Base-by-base conservation (phyloP, 768 basidiomycete species). In the Macrolepiota albuminosa region DNA sequence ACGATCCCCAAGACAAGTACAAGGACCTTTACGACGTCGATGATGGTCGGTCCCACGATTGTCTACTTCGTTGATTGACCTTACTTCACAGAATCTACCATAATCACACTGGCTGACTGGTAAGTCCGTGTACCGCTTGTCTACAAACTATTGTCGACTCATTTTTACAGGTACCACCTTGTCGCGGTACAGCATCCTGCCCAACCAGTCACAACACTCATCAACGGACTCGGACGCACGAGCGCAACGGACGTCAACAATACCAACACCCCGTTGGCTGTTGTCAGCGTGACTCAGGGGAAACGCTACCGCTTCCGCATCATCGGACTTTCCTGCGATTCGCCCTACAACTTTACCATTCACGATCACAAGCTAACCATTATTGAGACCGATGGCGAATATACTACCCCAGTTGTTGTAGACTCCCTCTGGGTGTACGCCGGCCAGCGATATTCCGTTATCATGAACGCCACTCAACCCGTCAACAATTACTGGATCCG, bases 401-500 rank as follows among this genome's bases (percentile, higher is more conserved):
- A 78, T 63, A 74, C 73, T 0, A 42, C 66, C 24, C 78, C 84
- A 0, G 66, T 78, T 3, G 68, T 70, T 4, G 81, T 78, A 2
- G 78, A 81, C 48, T 74, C 69, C 10, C 69, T 77, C 46, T 61
- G 40, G 34, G 49, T 58, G 3, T 62, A 54, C 24, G 36, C 57
- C 16, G 61, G 61, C 3, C 61, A 62, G 77, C 69, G 70, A 14
- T 71, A 71, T 54, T 72, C 70, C 7, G 68, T 69, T 39, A 70
- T 84, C 14, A 65, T 83, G 16, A 72, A 71, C 6, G 80, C 83
- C 10, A 68, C 80, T 62, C 76, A 84, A 58, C 61, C 76, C 0
- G 63, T 79, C 24, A 72, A 69, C 14, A 86, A 84, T 62, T 86
- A 85, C 66, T 86, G 78, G 76, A 70, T 79, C 46, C 74, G 76